Conservation (phyloP, 2,329 filamentous ascomycete species). For the Neopestalotiopsis clavispora region DNA sequence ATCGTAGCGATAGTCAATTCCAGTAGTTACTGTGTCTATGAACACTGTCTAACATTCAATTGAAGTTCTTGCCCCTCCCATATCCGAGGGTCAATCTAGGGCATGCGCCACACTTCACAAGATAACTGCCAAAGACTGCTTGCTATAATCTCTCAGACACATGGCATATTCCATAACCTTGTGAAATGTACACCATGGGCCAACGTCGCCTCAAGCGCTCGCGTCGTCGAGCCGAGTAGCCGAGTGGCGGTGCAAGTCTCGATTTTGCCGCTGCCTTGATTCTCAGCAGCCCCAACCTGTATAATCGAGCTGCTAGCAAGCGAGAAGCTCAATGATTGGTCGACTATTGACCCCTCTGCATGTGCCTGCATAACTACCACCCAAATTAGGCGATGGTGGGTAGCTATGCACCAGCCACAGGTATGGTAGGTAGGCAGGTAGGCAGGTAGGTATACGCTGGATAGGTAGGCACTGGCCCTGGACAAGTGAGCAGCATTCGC, state of each 20-base stretch:
- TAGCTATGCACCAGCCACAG: neutral
- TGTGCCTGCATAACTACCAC: neutral
- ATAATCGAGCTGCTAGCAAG: neutral
- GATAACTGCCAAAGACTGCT: neutral
- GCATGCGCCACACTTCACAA: neutral
- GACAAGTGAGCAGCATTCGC: neutral
- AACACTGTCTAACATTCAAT: no score
- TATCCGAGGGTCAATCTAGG: no score
- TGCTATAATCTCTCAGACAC: neutral
- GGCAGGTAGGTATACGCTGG: neutral
- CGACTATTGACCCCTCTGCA: neutral
- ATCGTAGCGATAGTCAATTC: no score
- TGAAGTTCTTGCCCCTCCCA: no score
- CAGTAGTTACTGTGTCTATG: no score
- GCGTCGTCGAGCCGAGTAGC: neutral
- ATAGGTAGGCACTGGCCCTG: neutral
- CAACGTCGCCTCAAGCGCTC: neutral
- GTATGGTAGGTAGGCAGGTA: neutral
- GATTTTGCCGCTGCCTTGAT: constrained; percentile 6
- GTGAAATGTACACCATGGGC: neutral
- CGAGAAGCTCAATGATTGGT: neutral
- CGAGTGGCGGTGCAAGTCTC: constrained; percentile 3
- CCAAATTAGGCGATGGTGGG: neutral
- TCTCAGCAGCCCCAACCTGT: neutral
- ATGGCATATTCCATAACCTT: neutral